Base-by-base conservation (phyloP, 2,329 filamentous ascomycete genomes). In the Sporothrix dimorphospora region DNA sequence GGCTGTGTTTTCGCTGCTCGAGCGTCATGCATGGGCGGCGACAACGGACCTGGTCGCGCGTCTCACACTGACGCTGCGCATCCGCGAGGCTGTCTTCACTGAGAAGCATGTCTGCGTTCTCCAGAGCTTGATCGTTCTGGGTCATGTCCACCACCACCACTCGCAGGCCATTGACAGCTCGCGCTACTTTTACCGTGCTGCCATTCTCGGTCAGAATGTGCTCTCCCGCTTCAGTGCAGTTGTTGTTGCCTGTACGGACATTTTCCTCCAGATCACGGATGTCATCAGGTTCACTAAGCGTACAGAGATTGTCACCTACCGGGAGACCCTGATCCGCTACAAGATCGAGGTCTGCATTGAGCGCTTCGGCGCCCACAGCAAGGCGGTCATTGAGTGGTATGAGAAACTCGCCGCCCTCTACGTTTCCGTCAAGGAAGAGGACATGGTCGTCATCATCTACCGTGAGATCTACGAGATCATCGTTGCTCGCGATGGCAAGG, bases 171-270 rank as follows among this genome's bases (percentile, higher is more conserved):
- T 75, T 1, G 74, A 71, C 12, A 79, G 78, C 3, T 77, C 81
- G 1, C 77, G 77, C 38, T 81, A 78, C 73, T 82, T 81, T 63
- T 82, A 82, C 73, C 77, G 78, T 8, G 81, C 81, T 21, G 90
- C 92, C 72, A 91, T 90, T 6, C 83, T 99, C 0, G 80, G 81
- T 0, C 78, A 79, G 70, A 19, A 72, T 0, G 72, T 82, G 4
- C 70, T 82, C 4, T 80, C 80, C 24, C 76, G 77, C 59, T 79
- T 77, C 21, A 79, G 77, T 70, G 75, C 75, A 1, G 72, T 82
- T 2, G 80, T 82, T 0, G 72, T 81, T 0, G 75, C 78, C 3
- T 83, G 82, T 75, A 78, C 79, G 0, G 78, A 78, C n/a, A 70
- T 79, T 3, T 82, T 83, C 76, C 73, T 83, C 11, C 72, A 75